phyloP scores from a whole-genome alignment of 371 early-diverging fungal species.

The Capniomyces stellatus region DNA sequence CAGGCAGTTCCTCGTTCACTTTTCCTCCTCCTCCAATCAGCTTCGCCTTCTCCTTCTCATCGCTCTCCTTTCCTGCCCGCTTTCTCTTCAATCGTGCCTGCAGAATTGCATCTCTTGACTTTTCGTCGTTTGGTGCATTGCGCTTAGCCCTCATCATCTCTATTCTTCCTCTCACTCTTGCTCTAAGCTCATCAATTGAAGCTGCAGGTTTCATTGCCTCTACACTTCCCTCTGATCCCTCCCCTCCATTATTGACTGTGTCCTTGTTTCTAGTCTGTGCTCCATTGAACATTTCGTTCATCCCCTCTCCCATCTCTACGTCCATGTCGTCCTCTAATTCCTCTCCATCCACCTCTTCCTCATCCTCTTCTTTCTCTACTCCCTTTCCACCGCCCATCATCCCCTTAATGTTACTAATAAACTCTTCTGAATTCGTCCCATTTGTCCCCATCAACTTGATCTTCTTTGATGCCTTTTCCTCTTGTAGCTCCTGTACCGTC shows the following conservation, averaged over 20 bases:
- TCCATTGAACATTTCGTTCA: conserved; percentile 9
- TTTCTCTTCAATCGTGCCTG: conserved; percentile 59
- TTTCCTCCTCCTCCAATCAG: background rate
- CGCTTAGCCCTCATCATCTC: conserved; percentile 45
- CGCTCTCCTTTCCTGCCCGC: conserved; percentile 46
- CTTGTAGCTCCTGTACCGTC: background rate
- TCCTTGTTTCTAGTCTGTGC: conserved; percentile 11
- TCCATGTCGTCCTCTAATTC: conserved; percentile 6
- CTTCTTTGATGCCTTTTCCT: conserved; percentile 2
- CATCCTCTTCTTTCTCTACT: background rate
- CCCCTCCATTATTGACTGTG: too few species aligned
- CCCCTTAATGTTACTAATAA: background rate
- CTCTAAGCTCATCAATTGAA: conserved; percentile 44
- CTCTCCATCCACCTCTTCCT: background rate
- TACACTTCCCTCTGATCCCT: background rate
- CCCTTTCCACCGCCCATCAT: background rate
- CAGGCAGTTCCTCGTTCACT: conserved; percentile 14
- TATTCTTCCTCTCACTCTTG: conserved; percentile 51
- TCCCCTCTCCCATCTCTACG: conserved; percentile 21
- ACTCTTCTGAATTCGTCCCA: too few species aligned
- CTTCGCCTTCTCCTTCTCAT: conserved; percentile 30
- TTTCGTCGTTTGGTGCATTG: conserved; percentile 33
- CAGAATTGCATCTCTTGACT: conserved; percentile 50
- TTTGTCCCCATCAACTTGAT: conserved; percentile 5
- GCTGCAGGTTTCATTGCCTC: conserved; percentile 16